Conservation (phyloP, 805 yeast species). For the Lipomyces sp. region DNA sequence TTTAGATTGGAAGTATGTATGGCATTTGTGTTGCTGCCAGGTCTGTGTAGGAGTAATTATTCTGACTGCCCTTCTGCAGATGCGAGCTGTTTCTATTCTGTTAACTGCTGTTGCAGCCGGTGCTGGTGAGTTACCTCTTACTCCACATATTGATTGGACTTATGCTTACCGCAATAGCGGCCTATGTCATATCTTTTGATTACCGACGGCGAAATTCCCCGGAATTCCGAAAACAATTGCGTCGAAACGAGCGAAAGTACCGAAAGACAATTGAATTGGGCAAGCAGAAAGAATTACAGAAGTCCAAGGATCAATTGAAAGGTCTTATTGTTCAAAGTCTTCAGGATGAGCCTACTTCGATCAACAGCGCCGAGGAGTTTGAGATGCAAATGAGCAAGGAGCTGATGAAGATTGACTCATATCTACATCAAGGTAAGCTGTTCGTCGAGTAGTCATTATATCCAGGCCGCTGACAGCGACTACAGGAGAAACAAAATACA, state of each 20-base stretch:
- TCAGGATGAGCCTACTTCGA: conserved; percentile 60
- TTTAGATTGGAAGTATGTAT: background rate
- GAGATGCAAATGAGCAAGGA: conserved; percentile 29
- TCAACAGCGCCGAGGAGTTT: conserved; percentile 27
- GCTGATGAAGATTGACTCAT: conserved; percentile 30
- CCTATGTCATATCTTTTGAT: conserved; percentile 87
- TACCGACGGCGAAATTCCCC: conserved; percentile 83
- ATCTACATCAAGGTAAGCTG: conserved; percentile 24
- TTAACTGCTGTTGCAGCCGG: conserved; percentile 20
- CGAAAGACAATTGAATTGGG: conserved; percentile 50
- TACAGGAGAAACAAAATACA: conserved; percentile 21
- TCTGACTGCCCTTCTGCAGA: conserved; percentile 5
- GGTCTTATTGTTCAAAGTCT: conserved; percentile 67
- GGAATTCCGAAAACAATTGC: conserved; percentile 78
- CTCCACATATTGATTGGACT: background rate
- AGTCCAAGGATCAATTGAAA: conserved; percentile 61
- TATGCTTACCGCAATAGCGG: conserved; percentile 35
- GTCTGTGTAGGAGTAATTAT: background rate
- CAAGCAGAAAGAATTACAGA: conserved; percentile 61
- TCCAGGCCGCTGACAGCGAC: background rate
- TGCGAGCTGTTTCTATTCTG: conserved; percentile 19
- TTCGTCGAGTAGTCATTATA: background rate
- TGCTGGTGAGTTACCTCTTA: conserved; percentile 17
- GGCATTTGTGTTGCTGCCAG: background rate
- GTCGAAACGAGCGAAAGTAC: conserved; percentile 65